These are phyloP conservation scores for Lactarius trivialis DNA, from an alignment of 768 basidiomycete species.

Conservation along the genomic window DNA sequence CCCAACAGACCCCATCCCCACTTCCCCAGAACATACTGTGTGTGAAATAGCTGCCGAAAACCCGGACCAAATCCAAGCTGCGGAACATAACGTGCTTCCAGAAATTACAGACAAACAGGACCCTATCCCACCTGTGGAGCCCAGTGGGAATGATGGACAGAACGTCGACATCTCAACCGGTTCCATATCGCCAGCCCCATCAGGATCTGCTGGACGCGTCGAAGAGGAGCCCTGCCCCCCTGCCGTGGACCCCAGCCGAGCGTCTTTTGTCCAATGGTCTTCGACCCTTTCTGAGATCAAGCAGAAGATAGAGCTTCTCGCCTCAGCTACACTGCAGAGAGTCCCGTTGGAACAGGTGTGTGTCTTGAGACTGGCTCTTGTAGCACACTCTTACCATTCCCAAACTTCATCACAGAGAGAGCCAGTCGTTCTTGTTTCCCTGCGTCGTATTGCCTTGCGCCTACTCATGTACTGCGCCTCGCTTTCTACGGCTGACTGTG, in stretches of 20 bases:
- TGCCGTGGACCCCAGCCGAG: too few species aligned
- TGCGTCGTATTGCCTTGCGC: slow-evolving; percentile 7
- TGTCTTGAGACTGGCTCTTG: not conserved
- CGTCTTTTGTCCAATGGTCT: not conserved
- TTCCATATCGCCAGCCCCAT: not conserved
- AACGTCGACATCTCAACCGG: not conserved
- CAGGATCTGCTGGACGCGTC: not conserved
- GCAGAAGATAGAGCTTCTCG: not conserved
- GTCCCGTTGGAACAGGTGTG: slow-evolving; percentile 3
- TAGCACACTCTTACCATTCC: not conserved
- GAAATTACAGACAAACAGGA: not conserved
- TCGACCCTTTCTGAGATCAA: slow-evolving; percentile 10
- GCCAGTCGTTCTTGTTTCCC: not conserved
- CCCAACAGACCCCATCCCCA: not conserved
- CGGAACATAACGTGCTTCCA: not conserved
- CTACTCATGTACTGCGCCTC: slow-evolving; percentile 13
- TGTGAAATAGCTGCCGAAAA: not conserved
- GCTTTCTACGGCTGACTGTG: slow-evolving; percentile 5
- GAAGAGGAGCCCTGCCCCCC: not conserved
- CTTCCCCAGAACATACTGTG: not conserved
- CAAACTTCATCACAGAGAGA: not conserved
- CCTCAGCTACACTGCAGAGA: not conserved
- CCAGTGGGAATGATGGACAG: not conserved
- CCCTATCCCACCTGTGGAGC: not conserved
- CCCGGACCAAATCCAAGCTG: not conserved